These are phyloP conservation scores for Podospora comata DNA, from an alignment of 495 filamentous ascomycete genomes.

Conservation along the genomic window DNA sequence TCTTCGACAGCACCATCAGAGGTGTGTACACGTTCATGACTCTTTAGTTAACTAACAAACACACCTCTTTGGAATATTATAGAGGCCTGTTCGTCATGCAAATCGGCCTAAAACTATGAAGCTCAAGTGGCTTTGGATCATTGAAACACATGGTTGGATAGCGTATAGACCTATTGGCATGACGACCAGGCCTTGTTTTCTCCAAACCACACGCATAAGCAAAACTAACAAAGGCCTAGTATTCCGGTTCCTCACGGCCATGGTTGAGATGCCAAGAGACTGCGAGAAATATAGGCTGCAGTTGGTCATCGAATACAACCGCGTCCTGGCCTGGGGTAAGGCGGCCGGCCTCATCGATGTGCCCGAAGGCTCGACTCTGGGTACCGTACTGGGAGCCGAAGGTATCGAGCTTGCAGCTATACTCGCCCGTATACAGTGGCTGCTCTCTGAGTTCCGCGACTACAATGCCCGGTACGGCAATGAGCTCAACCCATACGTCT, in stretches of 20 bases:
- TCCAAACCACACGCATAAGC: too few relatives aligned
- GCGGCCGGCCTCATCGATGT: conserved; percentile 34
- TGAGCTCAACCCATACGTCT: conserved; percentile 20
- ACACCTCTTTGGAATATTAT: too few relatives aligned
- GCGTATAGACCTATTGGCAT: too few relatives aligned
- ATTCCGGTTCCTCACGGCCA: conserved; percentile 33
- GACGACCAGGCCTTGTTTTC: too few relatives aligned
- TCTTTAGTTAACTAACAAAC: too few relatives aligned
- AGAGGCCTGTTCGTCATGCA: too few relatives aligned
- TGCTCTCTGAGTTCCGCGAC: conserved; percentile 34
- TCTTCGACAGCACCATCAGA: conserved; percentile 32
- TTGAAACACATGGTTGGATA: too few relatives aligned
- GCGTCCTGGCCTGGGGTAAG: conserved; percentile 35
- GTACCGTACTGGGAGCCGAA: conserved; percentile 25
- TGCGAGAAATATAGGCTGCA: conserved; percentile 34
- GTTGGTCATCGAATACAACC: conserved; percentile 38
- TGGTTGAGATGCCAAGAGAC: conserved; percentile 35
- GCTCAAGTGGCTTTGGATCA: too few relatives aligned
- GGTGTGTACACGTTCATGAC: conserved; percentile 15
- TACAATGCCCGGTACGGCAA: conserved; percentile 34
- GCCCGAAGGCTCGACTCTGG: conserved; percentile 27
- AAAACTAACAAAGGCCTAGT: conserved; percentile 10
- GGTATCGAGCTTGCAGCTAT: conserved; percentile 32
- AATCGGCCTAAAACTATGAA: too few relatives aligned
- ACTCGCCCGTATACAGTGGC: conserved; percentile 32